phyloP scores from a whole-genome alignment of 2,329 filamentous ascomycete genomes.

The Plectosphaerella cucumerina region DNA sequence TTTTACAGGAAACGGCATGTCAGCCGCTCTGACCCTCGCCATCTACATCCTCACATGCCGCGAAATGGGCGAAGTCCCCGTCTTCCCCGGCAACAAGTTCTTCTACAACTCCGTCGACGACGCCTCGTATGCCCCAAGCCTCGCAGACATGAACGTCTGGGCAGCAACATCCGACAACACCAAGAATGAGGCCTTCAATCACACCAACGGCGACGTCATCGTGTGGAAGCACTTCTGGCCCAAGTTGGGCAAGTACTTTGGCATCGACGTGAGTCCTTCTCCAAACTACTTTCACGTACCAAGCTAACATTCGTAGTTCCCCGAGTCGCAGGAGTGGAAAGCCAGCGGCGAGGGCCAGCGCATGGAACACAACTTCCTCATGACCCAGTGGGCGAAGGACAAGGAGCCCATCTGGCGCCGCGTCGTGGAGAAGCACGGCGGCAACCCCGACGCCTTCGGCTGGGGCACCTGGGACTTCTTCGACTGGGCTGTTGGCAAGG shows the following conservation, averaged over 20 bases:
- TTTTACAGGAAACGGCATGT: slow-evolving; percentile 20
- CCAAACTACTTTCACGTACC: not conserved
- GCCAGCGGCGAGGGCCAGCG: slow-evolving; percentile 2
- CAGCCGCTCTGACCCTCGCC: slow-evolving; percentile 19
- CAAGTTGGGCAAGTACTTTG: slow-evolving; percentile 17
- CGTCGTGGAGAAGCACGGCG: slow-evolving; percentile 10
- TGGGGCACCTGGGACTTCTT: slow-evolving; percentile 14
- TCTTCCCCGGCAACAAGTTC: slow-evolving; percentile 21
- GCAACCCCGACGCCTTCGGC: slow-evolving; percentile 8
- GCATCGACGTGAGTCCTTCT: slow-evolving; percentile 12
- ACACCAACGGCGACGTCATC: slow-evolving; percentile 21
- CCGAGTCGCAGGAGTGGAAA: slow-evolving; percentile 6
- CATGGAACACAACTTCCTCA: slow-evolving; percentile 7
- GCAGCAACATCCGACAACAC: slow-evolving; percentile 15
- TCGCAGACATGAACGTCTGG: slow-evolving; percentile 22
- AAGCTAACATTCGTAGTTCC: not conserved
- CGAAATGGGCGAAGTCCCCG: slow-evolving; percentile 14
- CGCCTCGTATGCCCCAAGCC: slow-evolving; percentile 19
- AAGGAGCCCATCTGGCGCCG: slow-evolving; percentile 7
- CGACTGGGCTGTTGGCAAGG: slow-evolving; percentile 9
- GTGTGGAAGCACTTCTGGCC: slow-evolving; percentile 21
- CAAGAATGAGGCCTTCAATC: slow-evolving; percentile 21
- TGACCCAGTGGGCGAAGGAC: slow-evolving; percentile 11
- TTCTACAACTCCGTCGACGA: slow-evolving; percentile 22
- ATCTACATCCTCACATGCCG: slow-evolving; percentile 22